These are phyloP conservation scores for Sporothrix phasma DNA, from an alignment of 2,329 filamentous ascomycete species.

Conservation along the genomic window DNA sequence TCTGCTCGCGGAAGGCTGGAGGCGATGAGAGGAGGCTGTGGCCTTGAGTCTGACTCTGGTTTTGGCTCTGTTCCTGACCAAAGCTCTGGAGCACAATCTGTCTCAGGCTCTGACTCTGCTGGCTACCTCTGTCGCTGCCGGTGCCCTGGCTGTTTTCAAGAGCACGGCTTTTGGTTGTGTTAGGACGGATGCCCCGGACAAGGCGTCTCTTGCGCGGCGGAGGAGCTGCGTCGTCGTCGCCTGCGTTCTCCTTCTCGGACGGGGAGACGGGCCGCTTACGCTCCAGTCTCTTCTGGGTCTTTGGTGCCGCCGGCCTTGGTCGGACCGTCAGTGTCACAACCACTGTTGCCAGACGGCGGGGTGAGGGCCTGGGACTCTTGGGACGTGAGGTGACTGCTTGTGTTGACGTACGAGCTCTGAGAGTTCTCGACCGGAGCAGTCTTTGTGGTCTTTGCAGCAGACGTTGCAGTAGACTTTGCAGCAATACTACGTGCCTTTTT, in stretches of 20 bases:
- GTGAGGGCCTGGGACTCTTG: neutral
- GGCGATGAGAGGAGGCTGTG: neutral
- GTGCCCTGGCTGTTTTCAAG: neutral
- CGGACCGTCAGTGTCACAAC: neutral
- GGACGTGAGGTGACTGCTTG: constrained; percentile 6
- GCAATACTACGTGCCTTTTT: neutral
- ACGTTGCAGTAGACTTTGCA: neutral
- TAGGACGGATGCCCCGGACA: neutral
- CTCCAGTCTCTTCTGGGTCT: neutral
- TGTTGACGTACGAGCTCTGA: constrained; percentile 5
- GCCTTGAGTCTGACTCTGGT: neutral
- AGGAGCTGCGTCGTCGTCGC: neutral
- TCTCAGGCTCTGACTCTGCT: neutral
- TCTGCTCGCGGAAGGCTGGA: neutral
- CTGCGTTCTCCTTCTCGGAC: neutral
- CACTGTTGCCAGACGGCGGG: neutral
- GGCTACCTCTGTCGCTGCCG: neutral
- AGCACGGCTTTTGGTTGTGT: neutral
- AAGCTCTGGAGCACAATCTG: neutral
- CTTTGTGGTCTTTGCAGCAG: neutral
- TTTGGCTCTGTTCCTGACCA: neutral
- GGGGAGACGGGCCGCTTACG: neutral
- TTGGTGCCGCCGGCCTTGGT: neutral
- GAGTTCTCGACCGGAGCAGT: neutral
- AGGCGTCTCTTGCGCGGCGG: neutral